Base-by-base conservation (phyloP, 352 stramenopile species). In the Phytopythium vexans region DNA sequence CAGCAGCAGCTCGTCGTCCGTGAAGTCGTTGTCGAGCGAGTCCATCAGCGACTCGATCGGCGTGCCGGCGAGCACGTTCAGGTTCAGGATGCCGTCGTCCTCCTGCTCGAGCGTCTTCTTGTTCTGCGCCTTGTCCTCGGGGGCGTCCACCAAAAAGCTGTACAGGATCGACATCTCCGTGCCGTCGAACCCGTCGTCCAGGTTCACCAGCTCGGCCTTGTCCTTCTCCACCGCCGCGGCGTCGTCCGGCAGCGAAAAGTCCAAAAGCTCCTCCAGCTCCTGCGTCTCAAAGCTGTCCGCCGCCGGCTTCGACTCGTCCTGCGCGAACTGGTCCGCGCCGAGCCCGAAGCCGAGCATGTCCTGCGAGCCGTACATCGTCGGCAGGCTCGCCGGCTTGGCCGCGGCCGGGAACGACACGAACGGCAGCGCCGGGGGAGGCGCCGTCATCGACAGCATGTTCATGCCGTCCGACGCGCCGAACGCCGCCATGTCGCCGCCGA, bases 121-220 rank as follows among this genome's bases (percentile, higher is more conserved):
- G 33, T 59, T 44, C 49, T 52, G 39, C 6, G 52, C 44, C 64
- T 89, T 86, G 51, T 89, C 77, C 58, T 90, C 80, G 5, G 77
- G 79, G 4, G 70, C 67, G 52, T 94, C 80, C 9, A 91, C 76
- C 55, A 94, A 56, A 64, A 92, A 92, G 56, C 73, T 89, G 74
- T 92, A 94, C 33, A 94, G 52, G 56, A 94, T 92, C 40, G 82
- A 90, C 74, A 94, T 92, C 55, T 94, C 82, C 38, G 81, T 91
- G 27, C 78, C 80, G 64, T 90, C 80, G 55, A 94, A 92, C 56
- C 77, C 84, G 59, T 92, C 77, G 54, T 91, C 77, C 57, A 89
- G 54, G 65, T 89, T 88, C 48, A 87, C 63, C 31, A 89, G 58
- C 63, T 88, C 75, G 49, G 77, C 71, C 68, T 90, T 90, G 62